Evolutionary conservation across 257 asterid genomes (phyloP).

Genomic region (Rehmannia glutinosa): DNA sequence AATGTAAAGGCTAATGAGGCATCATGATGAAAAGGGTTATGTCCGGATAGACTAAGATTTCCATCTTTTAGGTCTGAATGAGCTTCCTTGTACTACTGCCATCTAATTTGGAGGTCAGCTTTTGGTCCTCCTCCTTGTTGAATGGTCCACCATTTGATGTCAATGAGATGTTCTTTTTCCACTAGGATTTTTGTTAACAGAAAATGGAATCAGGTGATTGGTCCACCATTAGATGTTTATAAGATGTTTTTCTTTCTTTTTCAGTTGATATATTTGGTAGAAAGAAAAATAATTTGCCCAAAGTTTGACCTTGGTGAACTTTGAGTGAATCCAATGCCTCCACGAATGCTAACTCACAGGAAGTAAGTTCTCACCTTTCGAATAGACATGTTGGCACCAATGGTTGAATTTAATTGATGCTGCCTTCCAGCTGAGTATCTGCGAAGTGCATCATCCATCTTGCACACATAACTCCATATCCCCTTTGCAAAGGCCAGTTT

Average conservation of each 20-base stretch:
- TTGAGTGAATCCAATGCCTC: background rate
- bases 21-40: too few species aligned
- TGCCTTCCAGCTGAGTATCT: constrained; percentile 39
- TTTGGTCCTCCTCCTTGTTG: background rate
- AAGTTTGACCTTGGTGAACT: background rate
- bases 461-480: constrained; percentile 84
- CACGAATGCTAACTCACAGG: background rate
- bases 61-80: background rate
- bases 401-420: constrained; percentile 24
- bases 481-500: constrained; percentile 81
- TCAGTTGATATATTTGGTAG: background rate
- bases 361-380: constrained; percentile 49
- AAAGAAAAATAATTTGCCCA: background rate
- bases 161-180: background rate
- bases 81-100: background rate
- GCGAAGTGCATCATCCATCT: constrained; percentile 78
- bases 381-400: constrained; percentile 29
- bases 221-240: background rate
- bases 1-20: too few species aligned
- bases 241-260: background rate
- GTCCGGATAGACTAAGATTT: background rate
- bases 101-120: background rate
- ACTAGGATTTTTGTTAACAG: too few species aligned
- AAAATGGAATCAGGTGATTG: background rate
- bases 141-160: background rate